phyloP scores from a whole-genome alignment of 2,329 filamentous ascomycete genomes.

The Tolypocladium pustulatum region DNA sequence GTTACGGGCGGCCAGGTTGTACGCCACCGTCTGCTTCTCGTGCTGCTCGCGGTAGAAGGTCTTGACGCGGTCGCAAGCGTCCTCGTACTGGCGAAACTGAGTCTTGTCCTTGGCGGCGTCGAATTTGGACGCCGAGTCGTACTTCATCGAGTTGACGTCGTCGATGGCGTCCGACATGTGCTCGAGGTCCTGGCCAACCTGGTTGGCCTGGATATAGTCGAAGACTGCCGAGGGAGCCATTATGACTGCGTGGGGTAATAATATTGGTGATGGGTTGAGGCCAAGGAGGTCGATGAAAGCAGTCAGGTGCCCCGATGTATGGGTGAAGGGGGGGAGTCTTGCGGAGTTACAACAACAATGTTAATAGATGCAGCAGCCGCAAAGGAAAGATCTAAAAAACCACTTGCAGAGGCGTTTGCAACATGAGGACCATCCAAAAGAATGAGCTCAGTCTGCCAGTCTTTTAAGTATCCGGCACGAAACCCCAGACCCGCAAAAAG shows the following conservation, averaged over 20 bases:
- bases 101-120: conserved; percentile 69
- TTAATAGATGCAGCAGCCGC: background rate
- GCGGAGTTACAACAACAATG: background rate
- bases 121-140: conserved; percentile 48
- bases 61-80: conserved; percentile 75
- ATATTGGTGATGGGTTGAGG: background rate
- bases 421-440: background rate
- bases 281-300: background rate
- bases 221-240: conserved; percentile 17
- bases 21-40: conserved; percentile 65
- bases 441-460: background rate
- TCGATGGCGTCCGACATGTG: conserved; percentile 37
- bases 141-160: conserved; percentile 44
- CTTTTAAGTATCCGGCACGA: background rate
- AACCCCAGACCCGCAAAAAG: background rate
- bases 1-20: conserved; percentile 70
- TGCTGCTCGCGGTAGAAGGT: conserved; percentile 71
- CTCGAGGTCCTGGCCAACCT: conserved; percentile 27
- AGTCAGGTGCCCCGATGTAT: background rate
- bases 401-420: background rate
- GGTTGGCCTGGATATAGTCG: conserved; percentile 7
- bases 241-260: background rate
- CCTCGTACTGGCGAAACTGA: conserved; percentile 72
- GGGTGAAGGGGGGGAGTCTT: no score
- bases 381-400: background rate